phyloP scores from a whole-genome alignment of 192 early-diverging fungal species.

The Bifiguratus adelaidae region DNA sequence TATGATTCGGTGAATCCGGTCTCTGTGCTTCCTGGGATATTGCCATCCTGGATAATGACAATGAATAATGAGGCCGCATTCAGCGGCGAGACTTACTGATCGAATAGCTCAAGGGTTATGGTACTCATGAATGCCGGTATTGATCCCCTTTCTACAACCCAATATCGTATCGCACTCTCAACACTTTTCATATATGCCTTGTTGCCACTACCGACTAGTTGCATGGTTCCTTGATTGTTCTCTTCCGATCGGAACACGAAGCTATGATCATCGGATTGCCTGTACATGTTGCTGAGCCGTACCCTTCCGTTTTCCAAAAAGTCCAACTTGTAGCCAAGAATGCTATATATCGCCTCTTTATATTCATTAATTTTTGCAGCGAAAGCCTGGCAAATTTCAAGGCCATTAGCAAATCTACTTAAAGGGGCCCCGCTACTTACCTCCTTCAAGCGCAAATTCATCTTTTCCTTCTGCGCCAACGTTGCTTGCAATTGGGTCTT shows the following conservation, averaged over 20 bases:
- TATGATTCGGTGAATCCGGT: too few relatives aligned
- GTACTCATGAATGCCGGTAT: conserved; percentile 79
- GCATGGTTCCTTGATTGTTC: conserved; percentile 54
- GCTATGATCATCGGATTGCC: conserved; percentile 42
- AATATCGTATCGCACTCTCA: conserved; percentile 44
- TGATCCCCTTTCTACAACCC: conserved; percentile 55
- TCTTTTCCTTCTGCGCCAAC: conserved; percentile 37
- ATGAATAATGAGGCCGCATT: too few relatives aligned
- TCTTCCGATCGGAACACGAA: conserved; percentile 65
- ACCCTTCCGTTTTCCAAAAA: conserved; percentile 63
- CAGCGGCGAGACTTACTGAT: conserved; percentile 23
- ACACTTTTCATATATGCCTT: conserved; percentile 46
- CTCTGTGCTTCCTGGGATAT: too few relatives aligned
- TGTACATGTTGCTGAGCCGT: conserved; percentile 63
- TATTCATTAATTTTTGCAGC: conserved; percentile 58
- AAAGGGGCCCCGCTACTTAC: conserved; percentile 11
- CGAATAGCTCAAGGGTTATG: conserved; percentile 58
- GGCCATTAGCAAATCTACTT: not conserved
- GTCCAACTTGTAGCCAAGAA: conserved; percentile 63
- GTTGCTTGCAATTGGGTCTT: conserved; percentile 3
- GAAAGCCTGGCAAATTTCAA: conserved; percentile 35
- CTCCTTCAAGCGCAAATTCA: conserved; percentile 52
- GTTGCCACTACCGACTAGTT: conserved; percentile 57
- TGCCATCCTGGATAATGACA: too few relatives aligned
- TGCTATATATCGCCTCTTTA: conserved; percentile 54